Base-by-base conservation (phyloP, 352 stramenopile genomes). In the Peronosclerospora sorghi region DNA sequence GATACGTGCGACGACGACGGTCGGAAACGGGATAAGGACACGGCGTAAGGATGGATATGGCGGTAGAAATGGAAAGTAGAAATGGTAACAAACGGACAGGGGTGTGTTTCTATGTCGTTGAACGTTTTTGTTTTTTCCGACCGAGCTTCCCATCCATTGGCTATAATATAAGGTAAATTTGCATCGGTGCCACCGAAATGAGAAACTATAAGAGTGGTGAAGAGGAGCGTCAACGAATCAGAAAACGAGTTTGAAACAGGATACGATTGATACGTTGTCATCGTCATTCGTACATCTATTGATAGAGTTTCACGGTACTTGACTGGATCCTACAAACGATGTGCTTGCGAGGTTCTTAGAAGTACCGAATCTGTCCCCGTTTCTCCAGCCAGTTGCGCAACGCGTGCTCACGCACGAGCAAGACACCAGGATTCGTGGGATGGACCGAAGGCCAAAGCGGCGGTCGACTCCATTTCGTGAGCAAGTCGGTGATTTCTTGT, bases 301-400 rank as follows among this genome's bases (percentile, higher is more conserved):
- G n/a, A 26, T 26, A 26, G 6, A 26, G 4, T 26, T 26, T 17
- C 13, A 19, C 13, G 15, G 17, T 19, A 35, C 8, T 2, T 8
- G 1, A 15, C 15, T 7, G 8, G 15, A 14, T n/a, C 7, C 10
- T 18, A 0, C 18, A n/a, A 17, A 15, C 28, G 1, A 20, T 35
- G 4, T 28, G 6, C 28, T 18, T 8, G 8, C 30, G 13, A 6
- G 0, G 19, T 26, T 39, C n/a, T 53, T 32, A 70, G 49, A 67
- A 70, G 46, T 70, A 72, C 15, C 62, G 57, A 10, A 72, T 55
- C 20, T 36, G 30, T 9, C 67, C 64, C 32, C 57, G 58, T 47
- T 75, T 73, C 32, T 53, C 24, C 6, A 85, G 57, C 72, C 75
- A 87, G 43, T 73, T 70, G 19, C 55, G 56, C 32, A 87, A 47